Conservation (phyloP, 2,329 filamentous ascomycete species). For the Pseudogymnoascus sp. region DNA sequence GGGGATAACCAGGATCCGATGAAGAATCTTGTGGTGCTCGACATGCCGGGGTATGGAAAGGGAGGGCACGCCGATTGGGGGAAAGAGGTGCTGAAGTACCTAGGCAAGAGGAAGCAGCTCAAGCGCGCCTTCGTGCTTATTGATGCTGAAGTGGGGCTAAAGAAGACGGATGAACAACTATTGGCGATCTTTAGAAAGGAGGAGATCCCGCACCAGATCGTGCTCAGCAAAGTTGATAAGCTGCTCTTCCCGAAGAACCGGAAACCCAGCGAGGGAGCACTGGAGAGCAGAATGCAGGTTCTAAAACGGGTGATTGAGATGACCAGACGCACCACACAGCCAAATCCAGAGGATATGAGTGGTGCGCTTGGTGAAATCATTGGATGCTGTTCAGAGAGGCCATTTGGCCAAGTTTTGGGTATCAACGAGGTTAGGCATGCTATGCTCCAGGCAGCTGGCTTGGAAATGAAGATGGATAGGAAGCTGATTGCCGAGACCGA, state of each 20-base stretch:
- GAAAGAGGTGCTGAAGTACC: conserved; percentile 59
- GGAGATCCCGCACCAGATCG: conserved; percentile 55
- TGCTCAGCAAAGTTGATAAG: conserved; percentile 60
- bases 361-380: conserved; percentile 51
- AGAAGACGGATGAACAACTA: conserved; percentile 50
- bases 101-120: conserved; percentile 52
- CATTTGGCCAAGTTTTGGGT: conserved; percentile 44
- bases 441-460: conserved; percentile 52
- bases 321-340: conserved; percentile 36
- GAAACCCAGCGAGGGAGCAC: conserved; percentile 26
- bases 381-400: conserved; percentile 46
- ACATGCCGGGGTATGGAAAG: conserved; percentile 66
- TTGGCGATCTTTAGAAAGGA: conserved; percentile 47
- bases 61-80: conserved; percentile 57
- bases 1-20: conserved; percentile 32
- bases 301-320: conserved; percentile 34
- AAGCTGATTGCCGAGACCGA: conserved; percentile 29
- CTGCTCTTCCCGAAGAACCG: conserved; percentile 34
- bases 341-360: conserved; percentile 31
- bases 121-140: conserved; percentile 55
- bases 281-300: conserved; percentile 29
- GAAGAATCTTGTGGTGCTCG: conserved; percentile 48
- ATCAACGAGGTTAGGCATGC: conserved; percentile 57
- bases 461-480: conserved; percentile 38
- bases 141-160: conserved; percentile 56